Conservation (phyloP, 306 rosid genomes). For the Sechiopsis laciniata region DNA sequence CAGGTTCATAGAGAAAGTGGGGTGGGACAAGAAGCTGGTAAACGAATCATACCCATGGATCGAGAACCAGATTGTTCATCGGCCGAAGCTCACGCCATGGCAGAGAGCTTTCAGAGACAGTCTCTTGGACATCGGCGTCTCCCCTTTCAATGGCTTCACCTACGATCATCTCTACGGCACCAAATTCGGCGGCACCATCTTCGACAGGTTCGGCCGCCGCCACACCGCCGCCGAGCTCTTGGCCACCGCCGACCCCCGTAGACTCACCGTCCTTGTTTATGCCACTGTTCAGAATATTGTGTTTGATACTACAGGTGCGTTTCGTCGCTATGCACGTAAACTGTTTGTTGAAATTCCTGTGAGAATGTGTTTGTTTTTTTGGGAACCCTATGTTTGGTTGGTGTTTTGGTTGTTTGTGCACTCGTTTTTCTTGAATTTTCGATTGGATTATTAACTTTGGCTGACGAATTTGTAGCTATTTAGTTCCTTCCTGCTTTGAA, state of each 20-base stretch:
- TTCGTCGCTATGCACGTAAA: neutral
- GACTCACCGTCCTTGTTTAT: constrained; percentile 56
- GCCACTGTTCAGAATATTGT: constrained; percentile 81
- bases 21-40: constrained; percentile 71
- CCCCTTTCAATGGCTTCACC: constrained; percentile 91
- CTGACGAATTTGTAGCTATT: neutral
- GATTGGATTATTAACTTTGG: neutral
- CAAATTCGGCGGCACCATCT: constrained; percentile 92
- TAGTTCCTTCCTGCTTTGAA: neutral
- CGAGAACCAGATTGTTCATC: constrained; percentile 76
- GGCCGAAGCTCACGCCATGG: constrained; percentile 46
- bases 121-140: constrained; percentile 62
- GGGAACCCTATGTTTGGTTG: neutral
- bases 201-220: constrained; percentile 68
- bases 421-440: neutral
- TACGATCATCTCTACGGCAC: constrained; percentile 87
- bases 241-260: constrained; percentile 54
- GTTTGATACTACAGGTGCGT: constrained; percentile 51
- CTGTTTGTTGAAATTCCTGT: neutral
- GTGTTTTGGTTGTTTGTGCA: neutral
- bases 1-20: constrained; percentile 62
- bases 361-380: neutral
- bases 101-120: constrained; percentile 70
- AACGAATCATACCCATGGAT: constrained; percentile 79
- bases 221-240: constrained; percentile 85